phyloP scores from a whole-genome alignment of 495 filamentous ascomycete genomes.

The Neurospora sp. region DNA sequence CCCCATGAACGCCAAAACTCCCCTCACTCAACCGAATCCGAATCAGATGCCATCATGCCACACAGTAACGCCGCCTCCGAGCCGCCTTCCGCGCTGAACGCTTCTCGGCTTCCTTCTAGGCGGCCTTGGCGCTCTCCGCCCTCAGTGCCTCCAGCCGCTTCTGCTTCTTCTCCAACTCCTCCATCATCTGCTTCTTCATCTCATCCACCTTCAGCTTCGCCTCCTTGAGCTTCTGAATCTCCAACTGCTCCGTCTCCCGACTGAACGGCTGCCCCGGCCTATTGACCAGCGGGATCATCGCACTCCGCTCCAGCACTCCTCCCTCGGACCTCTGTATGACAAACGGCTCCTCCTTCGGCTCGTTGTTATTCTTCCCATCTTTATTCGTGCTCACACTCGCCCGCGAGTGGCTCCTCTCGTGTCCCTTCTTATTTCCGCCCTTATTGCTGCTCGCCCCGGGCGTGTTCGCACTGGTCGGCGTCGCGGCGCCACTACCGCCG shows the following conservation, averaged over 20 bases:
- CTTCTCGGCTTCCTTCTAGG: background rate
- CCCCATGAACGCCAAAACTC: background rate
- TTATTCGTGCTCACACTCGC: conserved; percentile 13
- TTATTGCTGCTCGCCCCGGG: background rate
- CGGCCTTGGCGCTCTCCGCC: conserved; percentile 14
- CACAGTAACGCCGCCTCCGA: background rate
- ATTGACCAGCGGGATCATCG: conserved; percentile 58
- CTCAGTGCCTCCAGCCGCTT: conserved; percentile 35
- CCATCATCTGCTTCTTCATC: conserved; percentile 51
- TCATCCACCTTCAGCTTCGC: conserved; percentile 61
- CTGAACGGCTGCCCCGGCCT: conserved; percentile 62
- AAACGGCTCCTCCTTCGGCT: conserved; percentile 1
- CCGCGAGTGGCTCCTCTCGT: background rate
- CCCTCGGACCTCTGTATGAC: conserved; percentile 23
- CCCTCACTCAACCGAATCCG: background rate
- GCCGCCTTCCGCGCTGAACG: background rate
- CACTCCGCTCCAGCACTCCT: conserved; percentile 50
- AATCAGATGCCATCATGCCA: background rate
- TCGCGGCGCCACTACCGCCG: background rate
- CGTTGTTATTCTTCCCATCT: conserved; percentile 4
- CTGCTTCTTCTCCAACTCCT: conserved; percentile 54
- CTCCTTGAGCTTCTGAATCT: conserved; percentile 62
- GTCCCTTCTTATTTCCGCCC: background rate
- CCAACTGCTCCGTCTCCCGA: conserved; percentile 59
- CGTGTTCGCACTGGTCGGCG: background rate